A percentile compares a stretch with the other conserved stretches of the same genome.
Conservation (phyloP, 805 yeast genomes). For the Yamadazyma laniorum region DNA sequence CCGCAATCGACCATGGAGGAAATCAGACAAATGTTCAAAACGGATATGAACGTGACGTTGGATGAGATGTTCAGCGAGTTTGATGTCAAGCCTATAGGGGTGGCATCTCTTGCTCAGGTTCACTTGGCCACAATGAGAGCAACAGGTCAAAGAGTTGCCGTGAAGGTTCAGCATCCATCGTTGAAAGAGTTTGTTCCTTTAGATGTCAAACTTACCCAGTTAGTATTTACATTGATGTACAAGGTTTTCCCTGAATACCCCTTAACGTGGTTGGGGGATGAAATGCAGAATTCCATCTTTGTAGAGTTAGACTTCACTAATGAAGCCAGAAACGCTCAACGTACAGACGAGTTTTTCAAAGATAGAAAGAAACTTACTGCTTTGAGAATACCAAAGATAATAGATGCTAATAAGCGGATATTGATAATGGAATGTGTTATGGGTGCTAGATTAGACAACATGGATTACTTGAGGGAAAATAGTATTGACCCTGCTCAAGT, state of each 20-base stretch:
- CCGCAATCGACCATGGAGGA: slow-evolving; percentile 76
- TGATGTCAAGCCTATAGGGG: slow-evolving; percentile 79
- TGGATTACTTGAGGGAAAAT: slow-evolving; percentile 58
- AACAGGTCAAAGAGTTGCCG: slow-evolving; percentile 78
- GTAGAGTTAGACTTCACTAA: slow-evolving; percentile 87
- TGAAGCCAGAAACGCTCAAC: slow-evolving; percentile 79
- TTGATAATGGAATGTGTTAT: slow-evolving; percentile 83
- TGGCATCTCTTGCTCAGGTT: slow-evolving; percentile 95
- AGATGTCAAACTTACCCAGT: slow-evolving; percentile 74
- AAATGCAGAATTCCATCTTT: slow-evolving; percentile 77
- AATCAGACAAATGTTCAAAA: slow-evolving; percentile 60
- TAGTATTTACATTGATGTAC: slow-evolving; percentile 72
- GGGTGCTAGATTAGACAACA: slow-evolving; percentile 82
- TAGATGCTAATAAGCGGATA: slow-evolving; percentile 64
- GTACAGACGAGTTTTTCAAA: slow-evolving; percentile 67
- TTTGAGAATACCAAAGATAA: slow-evolving; percentile 70
- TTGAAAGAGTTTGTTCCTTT: slow-evolving; percentile 84
- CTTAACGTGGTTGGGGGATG: slow-evolving; percentile 92
- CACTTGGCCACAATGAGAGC: slow-evolving; percentile 66
- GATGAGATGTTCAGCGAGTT: slow-evolving; percentile 67
- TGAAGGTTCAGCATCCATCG: slow-evolving; percentile 91
- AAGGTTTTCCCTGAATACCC: slow-evolving; percentile 92
- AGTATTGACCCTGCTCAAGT: slow-evolving; percentile 74
- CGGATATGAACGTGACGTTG: slow-evolving; percentile 62
- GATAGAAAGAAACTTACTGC: slow-evolving; percentile 63